Percentiles rank a stretch among this genome's conserved stretches.
phyloP scores from a whole-genome alignment of 768 basidiomycete species.

The Boletus huronensis region DNA sequence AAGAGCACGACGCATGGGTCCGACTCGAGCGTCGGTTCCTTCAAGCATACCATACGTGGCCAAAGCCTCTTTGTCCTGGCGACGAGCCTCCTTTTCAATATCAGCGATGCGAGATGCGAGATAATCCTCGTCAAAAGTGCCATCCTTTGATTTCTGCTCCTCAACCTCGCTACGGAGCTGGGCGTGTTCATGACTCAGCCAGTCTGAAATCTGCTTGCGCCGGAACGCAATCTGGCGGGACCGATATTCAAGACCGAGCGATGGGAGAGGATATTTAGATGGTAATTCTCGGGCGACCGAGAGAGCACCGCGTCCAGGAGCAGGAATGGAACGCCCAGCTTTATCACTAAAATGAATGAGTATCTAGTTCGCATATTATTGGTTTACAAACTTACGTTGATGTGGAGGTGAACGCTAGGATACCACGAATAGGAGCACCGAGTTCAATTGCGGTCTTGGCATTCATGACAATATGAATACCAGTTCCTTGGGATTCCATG shows the following conservation, averaged over 20 bases:
- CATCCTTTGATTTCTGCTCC: conserved; percentile 51
- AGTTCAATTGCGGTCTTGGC: conserved; percentile 95
- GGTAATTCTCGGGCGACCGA: conserved; percentile 83
- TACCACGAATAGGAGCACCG: conserved; percentile 88
- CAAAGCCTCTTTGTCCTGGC: conserved; percentile 92
- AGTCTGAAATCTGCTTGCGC: conserved; percentile 89
- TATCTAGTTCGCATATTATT: not conserved
- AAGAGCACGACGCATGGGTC: conserved; percentile 91
- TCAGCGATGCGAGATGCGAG: conserved; percentile 72
- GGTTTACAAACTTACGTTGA: conserved; percentile 65
- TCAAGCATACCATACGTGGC: conserved; percentile 94
- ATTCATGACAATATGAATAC: conserved; percentile 96
- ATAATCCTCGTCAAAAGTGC: conserved; percentile 59
- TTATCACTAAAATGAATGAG: conserved; percentile 67
- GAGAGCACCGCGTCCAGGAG: conserved; percentile 91
- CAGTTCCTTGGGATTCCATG: conserved; percentile 96
- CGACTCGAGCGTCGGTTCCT: conserved; percentile 77
- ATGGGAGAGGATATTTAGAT: conserved; percentile 71
- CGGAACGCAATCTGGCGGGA: conserved; percentile 94
- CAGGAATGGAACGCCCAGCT: conserved; percentile 96
- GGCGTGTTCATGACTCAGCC: conserved; percentile 86
- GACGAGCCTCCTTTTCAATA: conserved; percentile 85
- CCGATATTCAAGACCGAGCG: conserved; percentile 85
- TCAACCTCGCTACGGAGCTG: conserved; percentile 80
- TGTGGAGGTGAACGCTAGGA: conserved; percentile 94